Evolutionary conservation across 2,329 filamentous ascomycete species (phyloP).

Genomic region (Talaromyces sp.): DNA sequence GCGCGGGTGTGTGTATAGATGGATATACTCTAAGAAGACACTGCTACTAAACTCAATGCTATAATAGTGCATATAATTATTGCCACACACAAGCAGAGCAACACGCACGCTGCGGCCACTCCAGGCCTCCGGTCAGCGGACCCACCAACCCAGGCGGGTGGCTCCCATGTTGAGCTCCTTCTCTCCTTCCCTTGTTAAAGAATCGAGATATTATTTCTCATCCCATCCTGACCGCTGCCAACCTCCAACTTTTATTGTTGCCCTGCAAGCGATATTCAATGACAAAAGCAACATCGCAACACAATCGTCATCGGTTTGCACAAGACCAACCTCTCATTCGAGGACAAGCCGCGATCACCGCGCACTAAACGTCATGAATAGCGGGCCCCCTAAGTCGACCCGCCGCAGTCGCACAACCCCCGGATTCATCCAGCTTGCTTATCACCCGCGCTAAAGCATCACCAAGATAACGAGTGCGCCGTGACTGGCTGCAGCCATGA

Average conservation of each 20-base stretch:
- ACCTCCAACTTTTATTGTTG: neutral
- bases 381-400: neutral
- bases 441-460: neutral
- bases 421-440: neutral
- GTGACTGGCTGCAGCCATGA: neutral
- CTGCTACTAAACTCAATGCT: neutral
- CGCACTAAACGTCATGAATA: constrained; percentile 7
- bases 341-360: neutral
- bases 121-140: neutral
- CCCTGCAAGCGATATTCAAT: neutral
- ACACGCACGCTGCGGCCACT: neutral
- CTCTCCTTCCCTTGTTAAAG: neutral
- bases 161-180: neutral
- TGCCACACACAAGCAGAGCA: neutral
- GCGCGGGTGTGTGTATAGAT: neutral
- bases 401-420: neutral
- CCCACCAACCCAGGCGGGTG: neutral
- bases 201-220: neutral
- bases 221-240: neutral
- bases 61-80: neutral
- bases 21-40: neutral
- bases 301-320: neutral
- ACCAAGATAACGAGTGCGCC: constrained; percentile 2
- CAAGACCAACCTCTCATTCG: neutral
- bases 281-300: neutral